Base-by-base conservation (phyloP, 2,329 filamentous ascomycete genomes). In the Trichophyton benhamiae region DNA sequence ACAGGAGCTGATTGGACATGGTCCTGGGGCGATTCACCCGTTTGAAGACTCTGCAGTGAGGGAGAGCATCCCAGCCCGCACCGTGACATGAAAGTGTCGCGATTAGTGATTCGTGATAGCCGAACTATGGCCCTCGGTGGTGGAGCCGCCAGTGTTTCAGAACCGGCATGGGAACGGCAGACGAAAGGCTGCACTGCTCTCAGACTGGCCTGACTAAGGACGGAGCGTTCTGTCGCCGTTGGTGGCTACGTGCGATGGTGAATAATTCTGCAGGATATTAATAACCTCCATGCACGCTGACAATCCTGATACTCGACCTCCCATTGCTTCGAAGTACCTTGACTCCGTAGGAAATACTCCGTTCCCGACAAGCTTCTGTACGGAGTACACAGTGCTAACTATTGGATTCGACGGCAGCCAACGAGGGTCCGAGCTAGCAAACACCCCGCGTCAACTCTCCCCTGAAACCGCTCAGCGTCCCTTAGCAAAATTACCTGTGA, bases 41-140 rank as follows among this genome's bases (percentile, higher is more conserved):
- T 33, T 22, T 53, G 20, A 27, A 53, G 49, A 13, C 11, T 15
- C 5, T 20, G 27, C 27, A 30, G 27, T 8, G 46, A 22, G 22
- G 46, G 46, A 17, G 1, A 52, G 46, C 8, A 52, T 27, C 17
- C 22, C 20, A 46, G 42, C 22, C 46, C 22, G 7, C n/a, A 25
- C 49, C 13, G 13, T 33, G 49, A 30, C 46, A 52, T 22, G 3
- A 30, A 3, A 30, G 49, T 22, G 27, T 44, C 49, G 49, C 49
- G 49, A 33, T 53, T 22, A 53, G 49, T 53, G 49, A 53, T 53
- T 53, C 49, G 49, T 53, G 49, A 53, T 27, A 53, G 49, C 49
- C 49, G 22, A 53, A 53, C 22, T 9, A 30, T 53, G 49, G 49
- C 22, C 22, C 9, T 27, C 13, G 11, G 7, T 53, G 27, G 49